A percentile compares a stretch with the other conserved stretches of the same genome.
These are phyloP conservation scores for Tephrocybe sp. DNA, from an alignment of 768 basidiomycete genomes.

Conservation along the genomic window DNA sequence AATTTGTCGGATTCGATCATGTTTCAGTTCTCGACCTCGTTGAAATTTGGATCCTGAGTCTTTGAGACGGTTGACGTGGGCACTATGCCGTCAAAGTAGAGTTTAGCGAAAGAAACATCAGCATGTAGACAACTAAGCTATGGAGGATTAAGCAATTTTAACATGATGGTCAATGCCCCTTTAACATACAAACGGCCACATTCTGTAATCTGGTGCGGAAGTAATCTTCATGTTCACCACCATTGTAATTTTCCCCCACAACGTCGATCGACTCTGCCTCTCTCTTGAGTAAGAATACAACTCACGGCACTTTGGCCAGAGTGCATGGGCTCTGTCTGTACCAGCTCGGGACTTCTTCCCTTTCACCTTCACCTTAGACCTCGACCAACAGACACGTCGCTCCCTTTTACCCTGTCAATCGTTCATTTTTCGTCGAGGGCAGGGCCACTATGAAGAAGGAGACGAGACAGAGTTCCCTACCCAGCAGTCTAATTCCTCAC, in stretches of 20 bases:
- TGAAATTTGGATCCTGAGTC: slow-evolving; percentile 16
- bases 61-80: background rate
- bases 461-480: slow-evolving; percentile 46
- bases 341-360: slow-evolving; percentile 18
- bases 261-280: slow-evolving; percentile 33
- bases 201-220: slow-evolving; percentile 30
- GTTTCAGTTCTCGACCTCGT: slow-evolving; percentile 37
- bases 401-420: slow-evolving; percentile 21
- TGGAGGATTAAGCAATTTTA: background rate
- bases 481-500: slow-evolving; percentile 49
- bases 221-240: slow-evolving; percentile 34
- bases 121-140: background rate
- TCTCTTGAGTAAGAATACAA: slow-evolving; percentile 21
- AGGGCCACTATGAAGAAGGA: slow-evolving; percentile 20
- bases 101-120: background rate
- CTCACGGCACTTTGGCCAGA: slow-evolving; percentile 23
- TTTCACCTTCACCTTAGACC: slow-evolving; percentile 15
- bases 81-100: background rate
- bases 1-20: slow-evolving; percentile 40
- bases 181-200: slow-evolving; percentile 10
- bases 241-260: slow-evolving; percentile 36
- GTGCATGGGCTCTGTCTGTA: slow-evolving; percentile 27
- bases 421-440: slow-evolving; percentile 13
- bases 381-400: slow-evolving; percentile 15
- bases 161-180: background rate